Percentiles rank a stretch among this genome's conserved stretches.
Conservation (phyloP, 805 yeast species). For the Ogataea degrootiae region DNA sequence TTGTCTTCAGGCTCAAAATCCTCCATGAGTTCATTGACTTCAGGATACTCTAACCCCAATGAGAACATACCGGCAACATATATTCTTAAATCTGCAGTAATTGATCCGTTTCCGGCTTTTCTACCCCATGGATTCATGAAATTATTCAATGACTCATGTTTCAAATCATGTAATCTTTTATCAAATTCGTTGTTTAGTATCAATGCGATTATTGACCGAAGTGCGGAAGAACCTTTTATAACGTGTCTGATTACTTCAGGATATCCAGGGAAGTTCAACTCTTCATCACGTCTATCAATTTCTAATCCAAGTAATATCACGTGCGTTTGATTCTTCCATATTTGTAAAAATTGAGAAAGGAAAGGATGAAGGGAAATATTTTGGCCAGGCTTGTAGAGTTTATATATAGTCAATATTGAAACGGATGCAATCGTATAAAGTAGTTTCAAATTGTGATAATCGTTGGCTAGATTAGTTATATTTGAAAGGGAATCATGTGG, state of each 20-base stretch:
- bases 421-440: conserved; percentile 42
- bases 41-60: conserved; percentile 41
- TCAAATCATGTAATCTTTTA: conserved; percentile 47
- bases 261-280: conserved; percentile 31
- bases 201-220: conserved; percentile 58
- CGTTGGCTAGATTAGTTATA: conserved; percentile 19
- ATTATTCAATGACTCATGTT: conserved; percentile 52
- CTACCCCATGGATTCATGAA: conserved; percentile 68
- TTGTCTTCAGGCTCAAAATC: conserved; percentile 56
- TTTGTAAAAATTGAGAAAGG: conserved; percentile 46
- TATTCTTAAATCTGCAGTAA: conserved; percentile 53
- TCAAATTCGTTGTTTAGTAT: conserved; percentile 47
- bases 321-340: conserved; percentile 66
- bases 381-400: conserved; percentile 33
- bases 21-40: conserved; percentile 52
- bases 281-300: conserved; percentile 49
- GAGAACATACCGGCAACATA: conserved; percentile 53
- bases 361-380: conserved; percentile 58
- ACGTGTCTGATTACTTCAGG: conserved; percentile 46
- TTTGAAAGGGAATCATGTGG: conserved; percentile 29
- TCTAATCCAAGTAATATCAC: conserved; percentile 57
- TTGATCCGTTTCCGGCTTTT: conserved; percentile 53
- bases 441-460: conserved; percentile 36
- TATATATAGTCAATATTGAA: conserved; percentile 39
- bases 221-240: conserved; percentile 59